Conservation (phyloP, 441 rosid species). For the Populus hybrid region DNA sequence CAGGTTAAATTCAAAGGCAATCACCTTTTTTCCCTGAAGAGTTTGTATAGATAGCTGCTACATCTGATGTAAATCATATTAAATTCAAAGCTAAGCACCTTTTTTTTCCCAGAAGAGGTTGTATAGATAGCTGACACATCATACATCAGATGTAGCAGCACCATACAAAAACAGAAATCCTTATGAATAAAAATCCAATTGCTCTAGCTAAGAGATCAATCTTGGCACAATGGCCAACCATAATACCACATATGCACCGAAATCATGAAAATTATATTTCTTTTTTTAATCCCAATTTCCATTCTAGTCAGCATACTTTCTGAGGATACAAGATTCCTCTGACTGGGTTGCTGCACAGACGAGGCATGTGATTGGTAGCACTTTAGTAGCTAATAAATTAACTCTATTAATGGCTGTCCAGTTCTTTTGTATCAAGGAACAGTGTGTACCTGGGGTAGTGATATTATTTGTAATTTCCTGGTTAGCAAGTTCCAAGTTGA, state of each 20-base stretch:
- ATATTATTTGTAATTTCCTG: not conserved
- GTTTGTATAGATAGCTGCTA: not conserved
- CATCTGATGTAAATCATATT: not conserved
- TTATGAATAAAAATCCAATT: not conserved
- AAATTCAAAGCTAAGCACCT: slow-evolving; percentile 2
- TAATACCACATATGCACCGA: not conserved
- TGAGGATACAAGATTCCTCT: not conserved
- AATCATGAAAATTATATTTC: not conserved
- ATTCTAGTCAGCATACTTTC: not conserved
- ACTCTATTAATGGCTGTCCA: not conserved
- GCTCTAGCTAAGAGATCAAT: not conserved
- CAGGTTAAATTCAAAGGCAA: slow-evolving; percentile 12
- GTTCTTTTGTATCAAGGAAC: not conserved
- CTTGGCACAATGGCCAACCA: not conserved
- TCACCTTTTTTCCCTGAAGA: not conserved
- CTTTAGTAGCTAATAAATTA: not conserved
- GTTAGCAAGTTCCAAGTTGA: not conserved
- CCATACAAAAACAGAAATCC: not conserved
- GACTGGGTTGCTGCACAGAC: not conserved
- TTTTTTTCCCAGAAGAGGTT: not conserved
- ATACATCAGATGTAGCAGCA: not conserved
- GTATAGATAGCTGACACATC: not conserved
- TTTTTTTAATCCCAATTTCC: not conserved
- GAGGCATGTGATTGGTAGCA: not conserved
- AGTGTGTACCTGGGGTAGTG: not conserved